Percentiles rank a stretch among this genome's conserved stretches.
These are phyloP conservation scores for Rickenella mellea DNA, from an alignment of 768 basidiomycete genomes.

Conservation along the genomic window DNA sequence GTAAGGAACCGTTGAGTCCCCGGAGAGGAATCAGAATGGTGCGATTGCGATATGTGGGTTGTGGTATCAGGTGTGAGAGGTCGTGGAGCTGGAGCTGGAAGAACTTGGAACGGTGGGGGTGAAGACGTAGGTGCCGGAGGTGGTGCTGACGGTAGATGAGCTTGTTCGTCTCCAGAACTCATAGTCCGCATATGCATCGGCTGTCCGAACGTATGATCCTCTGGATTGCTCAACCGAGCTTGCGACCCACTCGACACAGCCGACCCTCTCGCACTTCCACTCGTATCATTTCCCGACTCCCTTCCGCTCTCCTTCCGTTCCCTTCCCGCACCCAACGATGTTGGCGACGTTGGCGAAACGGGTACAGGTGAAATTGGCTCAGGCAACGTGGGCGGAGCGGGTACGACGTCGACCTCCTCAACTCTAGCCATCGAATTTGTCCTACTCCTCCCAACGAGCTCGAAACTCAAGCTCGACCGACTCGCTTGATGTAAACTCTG, in stretches of 20 bases:
- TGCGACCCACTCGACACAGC: slow-evolving; percentile 44
- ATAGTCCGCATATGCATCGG: slow-evolving; percentile 30
- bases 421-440: slow-evolving; percentile 61
- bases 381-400: neutral
- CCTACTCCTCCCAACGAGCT: slow-evolving; percentile 40
- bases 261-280: slow-evolving; percentile 32
- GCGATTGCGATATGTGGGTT: neutral
- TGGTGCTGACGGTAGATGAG: neutral
- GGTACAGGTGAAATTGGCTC: neutral
- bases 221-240: slow-evolving; percentile 38
- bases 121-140: neutral
- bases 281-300: slow-evolving; percentile 22
- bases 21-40: neutral
- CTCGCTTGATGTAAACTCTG: slow-evolving; percentile 55
- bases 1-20: no score
- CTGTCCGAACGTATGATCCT: slow-evolving; percentile 72
- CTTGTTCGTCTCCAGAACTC: neutral
- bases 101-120: no score
- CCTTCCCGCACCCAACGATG: slow-evolving; percentile 5
- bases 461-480: slow-evolving; percentile 49
- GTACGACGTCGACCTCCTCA: slow-evolving; percentile 32
- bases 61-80: neutral
- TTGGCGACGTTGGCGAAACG: slow-evolving; percentile 5
- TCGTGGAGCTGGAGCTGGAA: neutral
- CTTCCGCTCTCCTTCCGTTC: slow-evolving; percentile 6